phyloP scores from a whole-genome alignment of 2,329 filamentous ascomycete genomes.

The Leptographium wingfieldii region DNA sequence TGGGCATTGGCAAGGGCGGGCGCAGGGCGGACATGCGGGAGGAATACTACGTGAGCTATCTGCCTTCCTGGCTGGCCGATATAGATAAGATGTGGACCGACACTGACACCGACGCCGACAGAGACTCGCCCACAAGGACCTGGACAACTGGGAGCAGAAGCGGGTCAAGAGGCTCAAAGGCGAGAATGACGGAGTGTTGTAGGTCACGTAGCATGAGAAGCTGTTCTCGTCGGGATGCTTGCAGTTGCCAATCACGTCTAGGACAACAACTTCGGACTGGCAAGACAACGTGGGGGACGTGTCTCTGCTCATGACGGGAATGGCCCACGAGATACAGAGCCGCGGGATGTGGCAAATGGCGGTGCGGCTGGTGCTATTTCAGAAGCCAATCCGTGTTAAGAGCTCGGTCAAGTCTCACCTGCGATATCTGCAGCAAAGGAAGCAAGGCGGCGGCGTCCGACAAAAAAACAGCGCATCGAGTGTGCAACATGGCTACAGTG shows the following conservation, averaged over 20 bases:
- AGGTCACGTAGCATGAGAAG: not conserved
- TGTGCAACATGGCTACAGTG: too few species aligned
- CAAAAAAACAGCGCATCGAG: too few species aligned
- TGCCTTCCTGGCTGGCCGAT: not conserved
- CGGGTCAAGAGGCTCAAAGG: slow-evolving; percentile 80
- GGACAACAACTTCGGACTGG: too few species aligned
- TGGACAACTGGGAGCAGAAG: slow-evolving; percentile 96
- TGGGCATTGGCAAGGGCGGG: slow-evolving; percentile 61
- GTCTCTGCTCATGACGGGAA: too few species aligned
- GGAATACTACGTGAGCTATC: slow-evolving; percentile 63
- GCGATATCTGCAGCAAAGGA: not conserved
- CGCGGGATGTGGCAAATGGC: too few species aligned
- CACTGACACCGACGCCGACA: slow-evolving; percentile 21
- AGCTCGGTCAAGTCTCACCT: not conserved
- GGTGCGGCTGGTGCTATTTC: too few species aligned
- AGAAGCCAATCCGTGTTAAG: too few species aligned
- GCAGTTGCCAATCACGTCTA: not conserved
- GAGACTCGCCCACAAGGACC: slow-evolving; percentile 74
- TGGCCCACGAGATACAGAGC: too few species aligned
- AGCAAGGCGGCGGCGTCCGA: not conserved
- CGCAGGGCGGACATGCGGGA: slow-evolving; percentile 69
- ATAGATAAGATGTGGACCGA: not conserved
- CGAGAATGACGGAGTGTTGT: slow-evolving; percentile 72
- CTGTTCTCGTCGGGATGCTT: not conserved
- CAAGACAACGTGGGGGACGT: too few species aligned